Evolutionary conservation across 164 flowering plant genomes (phyloP).

Genomic region (Magnolia changhungtana): DNA sequence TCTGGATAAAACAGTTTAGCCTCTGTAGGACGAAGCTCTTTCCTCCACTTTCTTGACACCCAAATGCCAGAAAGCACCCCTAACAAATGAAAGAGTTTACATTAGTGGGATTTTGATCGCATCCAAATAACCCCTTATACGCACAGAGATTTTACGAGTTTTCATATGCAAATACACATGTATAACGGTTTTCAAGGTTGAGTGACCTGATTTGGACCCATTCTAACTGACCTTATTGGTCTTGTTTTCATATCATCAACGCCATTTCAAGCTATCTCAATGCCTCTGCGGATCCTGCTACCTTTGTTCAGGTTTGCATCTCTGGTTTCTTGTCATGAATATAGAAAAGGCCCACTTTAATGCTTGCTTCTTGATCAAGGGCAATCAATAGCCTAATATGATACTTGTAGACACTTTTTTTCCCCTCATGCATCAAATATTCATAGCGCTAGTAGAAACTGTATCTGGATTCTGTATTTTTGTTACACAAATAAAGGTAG

Average conservation of each 20-base stretch:
- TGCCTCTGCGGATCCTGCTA: not conserved
- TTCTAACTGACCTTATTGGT: too few species aligned
- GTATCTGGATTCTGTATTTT: not conserved
- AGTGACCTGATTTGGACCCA: not conserved
- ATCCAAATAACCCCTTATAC: not conserved
- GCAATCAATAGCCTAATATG: not conserved
- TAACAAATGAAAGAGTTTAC: not conserved
- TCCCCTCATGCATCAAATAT: not conserved
- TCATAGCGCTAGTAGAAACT: not conserved
- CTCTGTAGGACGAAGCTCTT: too few species aligned
- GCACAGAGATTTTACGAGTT: not conserved
- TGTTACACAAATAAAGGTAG: not conserved
- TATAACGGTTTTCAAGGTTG: not conserved
- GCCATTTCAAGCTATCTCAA: not conserved
- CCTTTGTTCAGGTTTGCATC: slow-evolving; percentile 2
- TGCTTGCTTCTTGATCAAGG: not conserved
- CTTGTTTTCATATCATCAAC: not conserved
- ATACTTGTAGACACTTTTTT: not conserved
- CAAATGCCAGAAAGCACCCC: not conserved
- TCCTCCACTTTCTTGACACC: not conserved
- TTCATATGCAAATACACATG: not conserved
- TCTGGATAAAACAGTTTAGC: too few species aligned
- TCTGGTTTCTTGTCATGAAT: not conserved
- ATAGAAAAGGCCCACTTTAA: not conserved
- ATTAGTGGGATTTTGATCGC: not conserved